These are phyloP conservation scores for Lentinula guzmanii DNA, from an alignment of 768 basidiomycete species.

Conservation along the genomic window DNA sequence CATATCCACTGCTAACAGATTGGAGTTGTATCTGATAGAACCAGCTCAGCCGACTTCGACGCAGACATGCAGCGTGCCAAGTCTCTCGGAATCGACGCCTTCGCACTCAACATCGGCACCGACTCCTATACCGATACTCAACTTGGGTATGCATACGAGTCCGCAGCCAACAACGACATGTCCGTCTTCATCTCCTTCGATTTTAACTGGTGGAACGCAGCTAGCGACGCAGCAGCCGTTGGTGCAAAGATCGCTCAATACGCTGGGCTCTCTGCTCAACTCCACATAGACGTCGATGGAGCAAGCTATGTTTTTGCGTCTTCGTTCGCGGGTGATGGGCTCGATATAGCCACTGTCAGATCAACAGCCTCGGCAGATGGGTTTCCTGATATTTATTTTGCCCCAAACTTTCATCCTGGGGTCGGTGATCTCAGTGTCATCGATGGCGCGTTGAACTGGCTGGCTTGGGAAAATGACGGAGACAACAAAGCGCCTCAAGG, in stretches of 20 bases:
- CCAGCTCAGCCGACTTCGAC: slow-evolving; percentile 11
- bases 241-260: slow-evolving; percentile 31
- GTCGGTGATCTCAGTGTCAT: slow-evolving; percentile 9
- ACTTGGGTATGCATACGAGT: slow-evolving; percentile 29
- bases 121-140: slow-evolving; percentile 31
- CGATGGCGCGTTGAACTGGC: slow-evolving; percentile 16
- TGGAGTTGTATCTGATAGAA: slow-evolving; percentile 12
- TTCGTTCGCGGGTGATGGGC: slow-evolving; percentile 38
- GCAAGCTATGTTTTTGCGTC: slow-evolving; percentile 30
- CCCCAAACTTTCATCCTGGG: slow-evolving; percentile 15
- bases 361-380: slow-evolving; percentile 7
- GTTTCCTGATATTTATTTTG: slow-evolving; percentile 8
- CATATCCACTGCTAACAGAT: slow-evolving; percentile 5
- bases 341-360: slow-evolving; percentile 9
- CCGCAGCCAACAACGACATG: slow-evolving; percentile 23
- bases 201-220: slow-evolving; percentile 17
- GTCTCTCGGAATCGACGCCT: slow-evolving; percentile 27
- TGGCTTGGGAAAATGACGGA: slow-evolving; percentile 13
- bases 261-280: slow-evolving; percentile 30
- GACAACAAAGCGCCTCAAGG: slow-evolving; percentile 13
- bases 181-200: slow-evolving; percentile 33
- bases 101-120: slow-evolving; percentile 38
- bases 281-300: slow-evolving; percentile 19
- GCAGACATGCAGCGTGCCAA: slow-evolving; percentile 15
- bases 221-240: slow-evolving; percentile 20